Evolutionary conservation across 192 early-diverging fungal genomes (phyloP).

Genomic region (Rhizoclosmatium globosum): DNA sequence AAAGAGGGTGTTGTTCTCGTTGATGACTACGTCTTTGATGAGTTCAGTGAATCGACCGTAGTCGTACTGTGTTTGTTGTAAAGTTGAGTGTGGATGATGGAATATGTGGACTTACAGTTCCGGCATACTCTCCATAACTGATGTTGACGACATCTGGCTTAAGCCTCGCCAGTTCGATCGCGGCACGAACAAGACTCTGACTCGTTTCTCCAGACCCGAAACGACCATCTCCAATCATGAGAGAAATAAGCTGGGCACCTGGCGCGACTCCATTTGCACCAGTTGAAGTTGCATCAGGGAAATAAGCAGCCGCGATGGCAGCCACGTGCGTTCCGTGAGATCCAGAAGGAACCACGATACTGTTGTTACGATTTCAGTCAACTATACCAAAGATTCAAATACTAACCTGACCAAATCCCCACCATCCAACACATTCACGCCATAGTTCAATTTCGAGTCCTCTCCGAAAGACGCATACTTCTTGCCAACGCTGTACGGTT

Average conservation of each 20-base stretch:
- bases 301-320: slow-evolving; percentile 88
- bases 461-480: slow-evolving; percentile 79
- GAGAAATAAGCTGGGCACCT: slow-evolving; percentile 91
- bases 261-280: slow-evolving; percentile 92
- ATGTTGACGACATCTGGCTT: slow-evolving; percentile 60
- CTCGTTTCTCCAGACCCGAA: slow-evolving; percentile 85
- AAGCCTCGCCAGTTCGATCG: slow-evolving; percentile 61
- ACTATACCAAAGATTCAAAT: slow-evolving; percentile 1
- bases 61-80: slow-evolving; percentile 51
- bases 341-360: slow-evolving; percentile 86
- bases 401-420: slow-evolving; percentile 51
- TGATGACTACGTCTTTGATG: slow-evolving; percentile 84
- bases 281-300: slow-evolving; percentile 76
- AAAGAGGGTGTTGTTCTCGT: slow-evolving; percentile 83
- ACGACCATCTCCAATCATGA: slow-evolving; percentile 89
- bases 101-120: not conserved
- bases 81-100: not conserved
- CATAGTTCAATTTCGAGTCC: slow-evolving; percentile 84
- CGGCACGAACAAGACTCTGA: slow-evolving; percentile 81
- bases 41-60: slow-evolving; percentile 84
- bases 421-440: slow-evolving; percentile 93
- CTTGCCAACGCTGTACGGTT: slow-evolving; percentile 76
- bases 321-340: slow-evolving; percentile 95
- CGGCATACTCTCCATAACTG: slow-evolving; percentile 31
- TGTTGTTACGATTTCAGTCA: too few species aligned